phyloP scores from a whole-genome alignment of 306 rosid genomes.

The Potentilla sterilis region DNA sequence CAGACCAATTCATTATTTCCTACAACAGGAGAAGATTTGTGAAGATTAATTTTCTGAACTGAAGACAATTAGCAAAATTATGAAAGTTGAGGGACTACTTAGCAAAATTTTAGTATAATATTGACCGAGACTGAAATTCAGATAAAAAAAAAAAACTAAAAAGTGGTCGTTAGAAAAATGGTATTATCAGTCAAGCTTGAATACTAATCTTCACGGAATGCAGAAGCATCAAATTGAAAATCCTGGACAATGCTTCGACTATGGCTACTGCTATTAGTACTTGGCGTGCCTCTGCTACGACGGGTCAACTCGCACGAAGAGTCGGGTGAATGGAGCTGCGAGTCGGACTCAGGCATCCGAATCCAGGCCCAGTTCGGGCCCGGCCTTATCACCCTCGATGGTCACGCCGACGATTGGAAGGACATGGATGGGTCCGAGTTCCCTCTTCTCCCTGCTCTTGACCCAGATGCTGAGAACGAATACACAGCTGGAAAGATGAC shows the following conservation, averaged over 20 bases:
- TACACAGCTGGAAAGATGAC: slow-evolving; percentile 74
- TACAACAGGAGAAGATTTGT: too few species aligned
- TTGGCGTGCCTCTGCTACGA: slow-evolving; percentile 29
- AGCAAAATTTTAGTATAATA: too few species aligned
- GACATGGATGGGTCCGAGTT: slow-evolving; percentile 73
- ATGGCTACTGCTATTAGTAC: slow-evolving; percentile 28
- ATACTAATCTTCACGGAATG: not conserved
- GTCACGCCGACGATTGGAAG: slow-evolving; percentile 89
- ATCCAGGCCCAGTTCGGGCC: slow-evolving; percentile 59
- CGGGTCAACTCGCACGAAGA: slow-evolving; percentile 69
- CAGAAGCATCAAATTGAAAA: not conserved
- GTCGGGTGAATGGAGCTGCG: slow-evolving; percentile 80
- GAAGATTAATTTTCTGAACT: too few species aligned
- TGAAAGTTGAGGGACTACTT: too few species aligned
- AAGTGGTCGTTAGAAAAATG: too few species aligned
- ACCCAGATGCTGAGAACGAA: slow-evolving; percentile 69
- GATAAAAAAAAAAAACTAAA: too few species aligned
- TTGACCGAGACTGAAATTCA: too few species aligned
- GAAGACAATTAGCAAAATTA: too few species aligned
- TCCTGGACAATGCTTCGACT: slow-evolving; percentile 42
- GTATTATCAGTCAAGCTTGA: not conserved
- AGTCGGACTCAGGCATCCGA: slow-evolving; percentile 61
- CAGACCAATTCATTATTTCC: too few species aligned
- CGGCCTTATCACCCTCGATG: slow-evolving; percentile 77
- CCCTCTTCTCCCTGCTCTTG: slow-evolving; percentile 82